Conservation (phyloP, 768 basidiomycete species). For the Trametes elegans region DNA sequence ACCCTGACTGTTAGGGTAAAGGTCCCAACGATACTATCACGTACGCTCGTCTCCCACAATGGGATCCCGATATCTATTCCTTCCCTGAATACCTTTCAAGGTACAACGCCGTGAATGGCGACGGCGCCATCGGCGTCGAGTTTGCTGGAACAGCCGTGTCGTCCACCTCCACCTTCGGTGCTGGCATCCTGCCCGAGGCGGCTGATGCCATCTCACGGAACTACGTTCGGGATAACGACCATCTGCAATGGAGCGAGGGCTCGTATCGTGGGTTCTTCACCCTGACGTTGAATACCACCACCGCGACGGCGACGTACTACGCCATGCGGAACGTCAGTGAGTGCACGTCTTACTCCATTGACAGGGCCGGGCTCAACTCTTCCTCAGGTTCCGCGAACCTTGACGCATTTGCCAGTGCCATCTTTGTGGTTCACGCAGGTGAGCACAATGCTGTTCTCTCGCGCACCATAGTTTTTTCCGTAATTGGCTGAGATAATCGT, state of each 20-base stretch:
- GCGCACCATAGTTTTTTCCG: background rate
- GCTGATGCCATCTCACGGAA: conserved; percentile 38
- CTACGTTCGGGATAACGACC: conserved; percentile 42
- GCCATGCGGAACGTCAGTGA: conserved; percentile 49
- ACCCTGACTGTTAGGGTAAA: conserved; percentile 27
- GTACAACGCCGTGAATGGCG: conserved; percentile 47
- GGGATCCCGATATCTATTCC: background rate
- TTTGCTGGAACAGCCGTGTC: conserved; percentile 63
- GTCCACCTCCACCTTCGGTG: conserved; percentile 46
- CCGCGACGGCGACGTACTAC: conserved; percentile 51
- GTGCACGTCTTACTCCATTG: too few species aligned
- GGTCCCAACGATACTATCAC: conserved; percentile 49
- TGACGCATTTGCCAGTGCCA: conserved; percentile 43
- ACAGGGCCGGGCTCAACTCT: background rate
- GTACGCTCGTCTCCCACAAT: conserved; percentile 30
- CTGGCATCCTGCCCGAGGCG: conserved; percentile 35
- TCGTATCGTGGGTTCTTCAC: conserved; percentile 61
- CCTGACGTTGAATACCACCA: conserved; percentile 43
- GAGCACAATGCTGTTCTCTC: too few species aligned
- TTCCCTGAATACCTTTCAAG: conserved; percentile 24
- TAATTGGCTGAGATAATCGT: background rate
- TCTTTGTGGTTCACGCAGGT: conserved; percentile 38
- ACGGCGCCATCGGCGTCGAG: conserved; percentile 55
- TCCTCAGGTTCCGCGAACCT: conserved; percentile 43
- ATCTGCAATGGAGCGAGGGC: conserved; percentile 61